Base-by-base conservation (phyloP, 768 basidiomycete species). In the Cyathus striatus region DNA sequence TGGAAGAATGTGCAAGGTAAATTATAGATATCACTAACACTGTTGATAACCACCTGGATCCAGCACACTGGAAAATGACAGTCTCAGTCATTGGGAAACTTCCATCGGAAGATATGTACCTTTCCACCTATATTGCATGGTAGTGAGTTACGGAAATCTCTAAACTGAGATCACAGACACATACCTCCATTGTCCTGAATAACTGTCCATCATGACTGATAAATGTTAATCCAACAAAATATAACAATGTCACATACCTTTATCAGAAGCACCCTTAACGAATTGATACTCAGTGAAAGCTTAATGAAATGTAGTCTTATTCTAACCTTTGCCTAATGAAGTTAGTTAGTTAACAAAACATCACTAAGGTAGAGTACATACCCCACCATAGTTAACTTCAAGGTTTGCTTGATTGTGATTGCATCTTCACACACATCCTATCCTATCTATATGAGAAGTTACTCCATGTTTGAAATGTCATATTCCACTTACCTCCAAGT, bases 351-450 rank as follows among this genome's bases (percentile, higher is more conserved):
- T 9, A 9, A 6, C 33, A n/a, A 30, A 30, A 30, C n/a, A 30
- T 30, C 9, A 30, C 9, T n/a, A 30, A 9, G 27, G 27, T 30
- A 9, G 9, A 30, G 22, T 13, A 61, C 59, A 43, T 57, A 64
- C 64, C 22, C 64, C 64, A 43, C 65, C 65, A 24, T 63, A 65
- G 49, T 63, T 65, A 33, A 66, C 63, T 41, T 38, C 56, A 43
- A 57, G 26, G 38, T 61, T 43, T 69, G 67, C 43, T 67, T 68
- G 56, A 70, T 62, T 5, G 68, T 66, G 22, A 66, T 64, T 24
- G 65, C 64, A 45, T 67, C 62, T 46, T 66, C 62, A 38, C 63
- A 66, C 21, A 65, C 63, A 46, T 65, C 59, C 59, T 61, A 20
- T n/a, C n/a, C n/a, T n/a, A n/a, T n/a, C n/a, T 13, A 20, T 13